phyloP scores from a whole-genome alignment of 495 filamentous ascomycete genomes.

The Thermothielavioides terrestris region DNA sequence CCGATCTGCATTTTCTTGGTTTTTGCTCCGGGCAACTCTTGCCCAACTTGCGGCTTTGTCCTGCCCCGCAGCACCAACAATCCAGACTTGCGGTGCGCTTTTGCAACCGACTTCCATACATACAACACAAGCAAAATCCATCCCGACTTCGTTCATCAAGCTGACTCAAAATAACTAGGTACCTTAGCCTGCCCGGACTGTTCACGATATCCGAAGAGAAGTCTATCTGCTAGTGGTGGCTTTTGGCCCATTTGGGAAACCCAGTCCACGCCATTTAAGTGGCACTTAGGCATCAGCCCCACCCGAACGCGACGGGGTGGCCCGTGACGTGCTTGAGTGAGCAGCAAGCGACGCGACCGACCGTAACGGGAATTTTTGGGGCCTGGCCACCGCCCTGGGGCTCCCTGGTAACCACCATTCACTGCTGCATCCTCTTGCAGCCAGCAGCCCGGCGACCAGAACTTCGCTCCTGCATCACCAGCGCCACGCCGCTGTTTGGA shows the following conservation, averaged over 20 bases:
- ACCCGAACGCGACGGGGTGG: conserved; percentile 10
- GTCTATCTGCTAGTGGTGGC: background rate
- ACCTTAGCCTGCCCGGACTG: too few species aligned
- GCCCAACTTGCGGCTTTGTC: too few species aligned
- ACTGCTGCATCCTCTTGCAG: conserved; percentile 1
- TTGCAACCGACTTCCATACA: too few species aligned
- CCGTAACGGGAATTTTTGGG: conserved; percentile 12
- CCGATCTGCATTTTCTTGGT: too few species aligned
- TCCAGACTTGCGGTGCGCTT: too few species aligned
- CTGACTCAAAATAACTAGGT: too few species aligned
- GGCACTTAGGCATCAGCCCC: conserved; percentile 14
- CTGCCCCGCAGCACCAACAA: too few species aligned
- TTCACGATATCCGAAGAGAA: too few species aligned
- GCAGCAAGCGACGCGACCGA: conserved; percentile 15
- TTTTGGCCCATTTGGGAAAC: conserved; percentile 2
- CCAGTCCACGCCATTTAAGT: too few species aligned
- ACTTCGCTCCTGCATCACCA: background rate
- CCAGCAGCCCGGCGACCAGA: background rate
- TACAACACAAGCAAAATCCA: too few species aligned
- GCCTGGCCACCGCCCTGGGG: conserved; percentile 9
- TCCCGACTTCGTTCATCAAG: too few species aligned
- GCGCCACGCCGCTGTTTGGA: conserved; percentile 3
- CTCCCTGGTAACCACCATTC: background rate
- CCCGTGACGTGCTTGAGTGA: conserved; percentile 12
- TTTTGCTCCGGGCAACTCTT: too few species aligned